Percentiles rank a stretch among this genome's conserved stretches.
Conservation (phyloP, 768 basidiomycete genomes). For the Galerina sulciceps region DNA sequence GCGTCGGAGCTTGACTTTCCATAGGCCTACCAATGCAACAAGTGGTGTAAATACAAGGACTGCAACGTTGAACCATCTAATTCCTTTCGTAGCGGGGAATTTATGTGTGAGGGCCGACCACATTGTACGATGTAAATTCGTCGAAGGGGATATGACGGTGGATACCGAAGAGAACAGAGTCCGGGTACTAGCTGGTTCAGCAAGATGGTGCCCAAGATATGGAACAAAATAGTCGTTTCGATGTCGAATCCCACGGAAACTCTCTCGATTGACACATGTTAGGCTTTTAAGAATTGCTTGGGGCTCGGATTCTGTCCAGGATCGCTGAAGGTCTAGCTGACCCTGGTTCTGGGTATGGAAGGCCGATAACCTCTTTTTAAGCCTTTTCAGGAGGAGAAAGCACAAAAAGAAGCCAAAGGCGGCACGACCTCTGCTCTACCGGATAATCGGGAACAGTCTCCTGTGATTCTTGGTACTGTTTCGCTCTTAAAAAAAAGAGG, state of each 20-base stretch:
- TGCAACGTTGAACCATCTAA: constrained; percentile 80
- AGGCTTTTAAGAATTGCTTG: constrained; percentile 15
- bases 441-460: constrained; percentile 15
- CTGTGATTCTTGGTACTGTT: constrained; percentile 8
- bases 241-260: constrained; percentile 22
- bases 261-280: constrained; percentile 17
- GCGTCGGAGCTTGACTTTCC: constrained; percentile 44
- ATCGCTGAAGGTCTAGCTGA: constrained; percentile 22
- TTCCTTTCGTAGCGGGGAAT: constrained; percentile 55
- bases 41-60: constrained; percentile 74
- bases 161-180: constrained; percentile 1
- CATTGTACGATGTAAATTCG: constrained; percentile 7
- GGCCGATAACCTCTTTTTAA: constrained; percentile 13
- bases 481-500: constrained; percentile 11
- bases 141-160: neutral
- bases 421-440: constrained; percentile 13
- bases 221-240: constrained; percentile 10
- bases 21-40: constrained; percentile 71
- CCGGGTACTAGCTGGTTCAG: neutral
- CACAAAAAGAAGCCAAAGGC: constrained; percentile 18
- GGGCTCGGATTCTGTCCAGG: constrained; percentile 23
- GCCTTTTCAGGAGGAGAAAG: constrained; percentile 17
- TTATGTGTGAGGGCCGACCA: constrained; percentile 20
- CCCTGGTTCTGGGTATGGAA: constrained; percentile 24
- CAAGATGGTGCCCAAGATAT: constrained; percentile 5